Evolutionary conservation across 2,329 filamentous ascomycete species (phyloP).

Genomic region (Scytalidium sp.): DNA sequence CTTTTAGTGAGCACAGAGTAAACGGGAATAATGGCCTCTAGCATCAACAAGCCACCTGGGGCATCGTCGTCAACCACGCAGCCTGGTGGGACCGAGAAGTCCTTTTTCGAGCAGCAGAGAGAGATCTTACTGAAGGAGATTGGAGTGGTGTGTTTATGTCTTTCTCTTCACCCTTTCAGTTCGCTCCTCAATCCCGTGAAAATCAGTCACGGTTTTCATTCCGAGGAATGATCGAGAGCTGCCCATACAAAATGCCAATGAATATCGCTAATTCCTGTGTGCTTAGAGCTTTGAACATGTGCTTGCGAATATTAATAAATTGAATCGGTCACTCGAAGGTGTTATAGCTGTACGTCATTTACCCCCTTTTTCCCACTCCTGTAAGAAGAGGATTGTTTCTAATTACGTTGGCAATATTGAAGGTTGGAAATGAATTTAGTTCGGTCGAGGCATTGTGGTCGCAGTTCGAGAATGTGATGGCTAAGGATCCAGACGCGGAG

Average conservation of each 20-base stretch:
- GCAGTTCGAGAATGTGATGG: constrained; percentile 96
- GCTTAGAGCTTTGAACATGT: constrained; percentile 79
- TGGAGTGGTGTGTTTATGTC: constrained; percentile 54
- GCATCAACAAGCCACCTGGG: constrained; percentile 14
- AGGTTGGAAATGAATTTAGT: constrained; percentile 96
- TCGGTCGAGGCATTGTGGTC: constrained; percentile 96
- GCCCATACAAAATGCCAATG: too few species aligned
- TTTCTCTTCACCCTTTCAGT: neutral
- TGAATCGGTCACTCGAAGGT: constrained; percentile 89
- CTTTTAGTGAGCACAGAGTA: too few species aligned
- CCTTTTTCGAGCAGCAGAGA: constrained; percentile 75
- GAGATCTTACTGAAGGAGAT: constrained; percentile 70
- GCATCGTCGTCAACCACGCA: constrained; percentile 9
- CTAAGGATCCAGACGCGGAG: constrained; percentile 52
- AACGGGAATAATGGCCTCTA: constrained; percentile 19
- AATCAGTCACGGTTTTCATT: too few species aligned
- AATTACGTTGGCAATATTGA: neutral
- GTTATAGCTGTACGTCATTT: constrained; percentile 69
- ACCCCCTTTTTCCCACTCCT: neutral
- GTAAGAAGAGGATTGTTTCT: neutral
- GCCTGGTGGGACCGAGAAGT: constrained; percentile 38
- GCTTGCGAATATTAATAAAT: constrained; percentile 90
- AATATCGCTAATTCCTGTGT: neutral
- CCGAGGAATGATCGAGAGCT: too few species aligned
- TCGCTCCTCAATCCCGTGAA: too few species aligned